Evolutionary conservation across 176 grass and related monocot species (phyloP), one percentile per base, ranked within the genome.

Genomic region (Otatea glauca): DNA sequence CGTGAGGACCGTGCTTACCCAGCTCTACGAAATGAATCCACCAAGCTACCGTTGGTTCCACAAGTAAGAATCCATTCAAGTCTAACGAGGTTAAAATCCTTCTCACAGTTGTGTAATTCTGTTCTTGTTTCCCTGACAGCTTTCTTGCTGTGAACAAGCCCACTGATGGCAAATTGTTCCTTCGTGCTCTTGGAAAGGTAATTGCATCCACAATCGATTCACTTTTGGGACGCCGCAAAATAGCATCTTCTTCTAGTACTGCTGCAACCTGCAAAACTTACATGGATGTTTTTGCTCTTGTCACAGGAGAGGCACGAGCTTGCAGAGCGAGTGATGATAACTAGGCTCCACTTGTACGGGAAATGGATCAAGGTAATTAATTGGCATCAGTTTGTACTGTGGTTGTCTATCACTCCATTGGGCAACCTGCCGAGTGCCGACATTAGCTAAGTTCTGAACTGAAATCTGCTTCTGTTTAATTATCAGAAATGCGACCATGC

Each of bases 1-100:
- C 64, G 86, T 88, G 7, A 94, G 81, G 88, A 92, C 93, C 61
- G 96, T 99, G 47, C 92, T 99, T 55, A 86, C 82, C 27, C 96
- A 99, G 86, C 90, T 99, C 43, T 96, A 99, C 82, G 96, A 99
- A 85, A 88, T 99, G 96, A 99, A 99, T 56, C 96, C 96, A 44
- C 93, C 89, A 48, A 99, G 78, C 85, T 99, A 99, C 73, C 82
- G 88, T 3, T 99, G 96, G 93, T 88, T 99, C 37, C 92, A 94
- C 60, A 94, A 96, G 96, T 99, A 94, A 34, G 7, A n/a, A 44
- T 24, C 11, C n/a, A 37, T 32, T 11, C 16, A 7, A 72, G 3
- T 69, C 32, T 71, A 41, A 20, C 44, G 42, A 67, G 18, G 0
- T 25, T 5, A 38, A 1, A 39, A 2, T 1, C 12, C 9, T 32